phyloP scores from a whole-genome alignment of 2,329 filamentous ascomycete species.

The Cephalotrichum gorgonifer region DNA sequence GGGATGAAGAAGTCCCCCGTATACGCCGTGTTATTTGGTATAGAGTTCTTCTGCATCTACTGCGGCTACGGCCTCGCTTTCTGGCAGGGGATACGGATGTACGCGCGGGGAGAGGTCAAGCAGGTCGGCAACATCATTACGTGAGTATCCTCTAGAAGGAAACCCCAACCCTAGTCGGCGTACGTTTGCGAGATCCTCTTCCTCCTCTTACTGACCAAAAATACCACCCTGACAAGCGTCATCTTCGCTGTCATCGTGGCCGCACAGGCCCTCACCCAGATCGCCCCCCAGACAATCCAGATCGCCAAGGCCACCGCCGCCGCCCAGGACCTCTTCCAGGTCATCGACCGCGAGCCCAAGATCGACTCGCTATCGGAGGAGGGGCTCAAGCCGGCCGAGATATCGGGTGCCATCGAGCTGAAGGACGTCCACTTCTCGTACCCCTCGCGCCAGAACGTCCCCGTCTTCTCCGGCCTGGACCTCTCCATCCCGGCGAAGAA shows the following conservation, averaged over 20 bases:
- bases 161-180: too few relatives aligned
- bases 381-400: constrained; percentile 17
- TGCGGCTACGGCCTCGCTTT: constrained; percentile 36
- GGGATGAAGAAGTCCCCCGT: constrained; percentile 32
- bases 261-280: constrained; percentile 30
- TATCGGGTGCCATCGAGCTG: constrained; percentile 35
- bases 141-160: constrained; percentile 15
- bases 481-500: constrained; percentile 33
- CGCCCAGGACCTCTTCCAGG: constrained; percentile 32
- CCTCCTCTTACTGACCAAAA: not conserved
- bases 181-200: too few relatives aligned
- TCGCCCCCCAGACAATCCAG: constrained; percentile 33
- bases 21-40: constrained; percentile 31
- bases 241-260: constrained; percentile 36
- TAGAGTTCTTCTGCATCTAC: constrained; percentile 37
- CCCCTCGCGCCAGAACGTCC: constrained; percentile 40
- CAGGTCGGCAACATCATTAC: constrained; percentile 34
- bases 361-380: constrained; percentile 30
- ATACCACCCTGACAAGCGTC: constrained; percentile 19
- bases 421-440: constrained; percentile 41
- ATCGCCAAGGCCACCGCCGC: constrained; percentile 35
- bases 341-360: constrained; percentile 31
- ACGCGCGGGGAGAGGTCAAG: constrained; percentile 28
- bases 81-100: constrained; percentile 40
- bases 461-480: constrained; percentile 29